Base-by-base conservation (phyloP, 495 filamentous ascomycete species). In the Podospora sp. region DNA sequence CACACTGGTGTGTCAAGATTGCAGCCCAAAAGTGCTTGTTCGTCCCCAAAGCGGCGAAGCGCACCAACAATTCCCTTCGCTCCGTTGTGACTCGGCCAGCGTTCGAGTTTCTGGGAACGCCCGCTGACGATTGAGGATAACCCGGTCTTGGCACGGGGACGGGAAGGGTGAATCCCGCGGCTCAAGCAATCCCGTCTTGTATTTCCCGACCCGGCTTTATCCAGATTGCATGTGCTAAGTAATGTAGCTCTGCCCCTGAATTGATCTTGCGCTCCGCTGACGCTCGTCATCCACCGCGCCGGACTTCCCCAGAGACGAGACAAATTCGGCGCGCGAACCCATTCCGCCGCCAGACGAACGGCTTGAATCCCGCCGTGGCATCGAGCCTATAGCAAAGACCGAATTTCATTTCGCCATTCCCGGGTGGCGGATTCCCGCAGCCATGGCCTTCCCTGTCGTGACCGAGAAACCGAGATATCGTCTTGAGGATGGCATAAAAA, bases 251-350 rank as follows among this genome's bases (percentile, higher is more conserved):
- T 27, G 50, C 49, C 46, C 66, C 62, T 68, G 60, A 58, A 36
- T 53, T 40, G 40, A 52, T n/a, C 63, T 33, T 29, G 25, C 46
- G 46, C 68, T 53, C 64, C 59, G 60, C 53, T 27, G 22, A 25
- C 9, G 7, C 24, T 56, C 49, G 58, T 61, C 16, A 51, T 58
- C 35, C 25, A 46, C 12, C 24, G 11, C 51, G 27, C 50, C 72
- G 73, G 73, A 75, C 71, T 75, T 73, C 73, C 73, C 73, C 73
- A 75, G 63, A 49, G 26, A 62, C n/a, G 40, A 49, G 26, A 1
- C 51, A 22, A 52, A 59, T 24, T 62, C 24, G 40, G 12, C 4
- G 46, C 33, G 33, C 21, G 18, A 46, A 60, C 26, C 59, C 14
- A 27, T 66, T 25, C 46, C 60, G 60, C 63, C 56, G 36, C 62